Evolutionary conservation across 176 grass and related monocot species (phyloP).

Genomic region (Thinopyrum elongatum): DNA sequence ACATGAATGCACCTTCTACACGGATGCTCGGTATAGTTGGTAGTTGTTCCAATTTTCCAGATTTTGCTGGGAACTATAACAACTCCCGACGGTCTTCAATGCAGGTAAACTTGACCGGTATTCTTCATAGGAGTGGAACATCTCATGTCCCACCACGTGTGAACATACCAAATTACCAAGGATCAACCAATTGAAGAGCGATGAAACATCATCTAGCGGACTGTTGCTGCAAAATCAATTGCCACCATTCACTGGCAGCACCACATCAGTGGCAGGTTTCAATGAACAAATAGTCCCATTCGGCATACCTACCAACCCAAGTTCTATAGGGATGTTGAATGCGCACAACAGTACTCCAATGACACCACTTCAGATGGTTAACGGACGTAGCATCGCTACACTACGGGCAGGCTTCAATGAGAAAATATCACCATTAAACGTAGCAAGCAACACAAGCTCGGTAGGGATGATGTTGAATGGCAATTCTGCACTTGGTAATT

Average conservation of each 20-base stretch:
- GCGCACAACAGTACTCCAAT: too few species aligned
- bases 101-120: too few species aligned
- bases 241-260: not conserved
- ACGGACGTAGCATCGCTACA: not conserved
- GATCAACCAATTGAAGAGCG: not conserved
- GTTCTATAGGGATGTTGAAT: not conserved
- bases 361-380: not conserved
- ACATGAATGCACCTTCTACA: not conserved
- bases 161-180: not conserved
- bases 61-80: not conserved
- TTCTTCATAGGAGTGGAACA: not conserved
- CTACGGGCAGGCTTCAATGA: too few species aligned
- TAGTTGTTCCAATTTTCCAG: too few species aligned
- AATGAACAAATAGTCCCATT: not conserved
- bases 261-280: not conserved
- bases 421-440: too few species aligned
- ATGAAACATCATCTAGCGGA: not conserved
- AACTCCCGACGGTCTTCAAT: not conserved
- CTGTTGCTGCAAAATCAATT: not conserved
- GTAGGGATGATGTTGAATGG: too few species aligned
- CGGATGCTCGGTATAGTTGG: too few species aligned
- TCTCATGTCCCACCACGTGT: not conserved
- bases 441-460: too few species aligned
- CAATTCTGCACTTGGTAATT: too few species aligned
- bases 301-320: slow-evolving; percentile 1